Conservation (phyloP, 2,329 filamentous ascomycete species). For the Pestalotiopsis fici region DNA sequence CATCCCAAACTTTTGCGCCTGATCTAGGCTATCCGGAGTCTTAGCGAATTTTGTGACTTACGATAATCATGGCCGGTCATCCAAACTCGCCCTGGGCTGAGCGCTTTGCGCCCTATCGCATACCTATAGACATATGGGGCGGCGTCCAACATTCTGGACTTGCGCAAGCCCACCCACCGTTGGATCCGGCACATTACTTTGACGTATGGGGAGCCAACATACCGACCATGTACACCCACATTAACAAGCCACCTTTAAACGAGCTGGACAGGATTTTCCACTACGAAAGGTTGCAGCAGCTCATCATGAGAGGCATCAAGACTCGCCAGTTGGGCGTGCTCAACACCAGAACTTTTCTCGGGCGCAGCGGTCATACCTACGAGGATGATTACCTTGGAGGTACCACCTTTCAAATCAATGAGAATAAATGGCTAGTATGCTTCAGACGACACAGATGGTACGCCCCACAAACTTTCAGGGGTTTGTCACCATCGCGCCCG, state of each 20-base stretch:
- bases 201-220: neutral
- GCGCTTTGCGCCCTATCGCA: neutral
- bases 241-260: neutral
- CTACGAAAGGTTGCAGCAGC: neutral
- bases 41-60: neutral
- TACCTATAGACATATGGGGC: neutral
- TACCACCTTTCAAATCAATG: neutral
- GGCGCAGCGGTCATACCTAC: neutral
- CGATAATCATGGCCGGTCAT: neutral
- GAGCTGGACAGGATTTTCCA: neutral
- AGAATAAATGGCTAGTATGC: neutral
- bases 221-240: neutral
- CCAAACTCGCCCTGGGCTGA: neutral
- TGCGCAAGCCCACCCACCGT: neutral
- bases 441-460: neutral
- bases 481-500: no score
- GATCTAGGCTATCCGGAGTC: neutral
- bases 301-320: neutral
- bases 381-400: neutral
- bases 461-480: no score
- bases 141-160: neutral
- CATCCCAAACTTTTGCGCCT: neutral
- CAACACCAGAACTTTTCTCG: neutral
- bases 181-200: neutral
- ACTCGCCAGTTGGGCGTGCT: neutral